Percentiles rank a stretch among this genome's conserved stretches.
These are phyloP conservation scores for Diplogelasinospora grovesii DNA, from an alignment of 495 filamentous ascomycete genomes.

Conservation along the genomic window DNA sequence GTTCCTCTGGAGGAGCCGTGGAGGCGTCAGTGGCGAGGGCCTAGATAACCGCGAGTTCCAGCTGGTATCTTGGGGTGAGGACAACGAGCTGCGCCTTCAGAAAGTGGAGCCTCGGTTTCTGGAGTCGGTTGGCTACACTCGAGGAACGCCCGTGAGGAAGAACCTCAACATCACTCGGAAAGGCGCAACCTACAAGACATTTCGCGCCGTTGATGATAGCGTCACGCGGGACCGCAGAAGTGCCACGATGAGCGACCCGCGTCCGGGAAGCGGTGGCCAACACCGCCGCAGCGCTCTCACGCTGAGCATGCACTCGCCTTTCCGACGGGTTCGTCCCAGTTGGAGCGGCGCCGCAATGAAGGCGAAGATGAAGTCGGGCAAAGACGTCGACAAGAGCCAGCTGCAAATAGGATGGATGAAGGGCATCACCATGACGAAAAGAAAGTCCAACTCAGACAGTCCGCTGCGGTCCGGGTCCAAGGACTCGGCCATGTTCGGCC, in stretches of 20 bases:
- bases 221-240: conserved; percentile 34
- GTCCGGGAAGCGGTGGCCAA: conserved; percentile 34
- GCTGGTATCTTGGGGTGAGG: conserved; percentile 86
- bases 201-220: conserved; percentile 56
- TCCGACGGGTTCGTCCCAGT: conserved; percentile 29
- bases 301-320: conserved; percentile 36
- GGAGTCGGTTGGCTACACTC: conserved; percentile 67
- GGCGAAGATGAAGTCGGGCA: conserved; percentile 48
- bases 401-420: conserved; percentile 86
- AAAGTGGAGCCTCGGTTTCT: conserved; percentile 59
- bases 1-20: conserved; percentile 84
- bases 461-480: conserved; percentile 31
- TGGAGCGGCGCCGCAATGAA: conserved; percentile 57
- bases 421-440: conserved; percentile 75
- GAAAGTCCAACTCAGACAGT: conserved; percentile 30
- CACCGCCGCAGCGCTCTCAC: conserved; percentile 37
- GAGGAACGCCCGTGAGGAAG: conserved; percentile 56
- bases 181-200: conserved; percentile 81
- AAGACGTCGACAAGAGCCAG: conserved; percentile 52
- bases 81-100: conserved; percentile 75
- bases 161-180: conserved; percentile 70
- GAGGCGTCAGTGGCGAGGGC: conserved; percentile 57
- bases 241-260: conserved; percentile 46
- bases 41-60: conserved; percentile 89
- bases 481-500: conserved; percentile 39